Evolutionary conservation across 768 basidiomycete species (phyloP).

Genomic region (Flagelloscypha sp.): DNA sequence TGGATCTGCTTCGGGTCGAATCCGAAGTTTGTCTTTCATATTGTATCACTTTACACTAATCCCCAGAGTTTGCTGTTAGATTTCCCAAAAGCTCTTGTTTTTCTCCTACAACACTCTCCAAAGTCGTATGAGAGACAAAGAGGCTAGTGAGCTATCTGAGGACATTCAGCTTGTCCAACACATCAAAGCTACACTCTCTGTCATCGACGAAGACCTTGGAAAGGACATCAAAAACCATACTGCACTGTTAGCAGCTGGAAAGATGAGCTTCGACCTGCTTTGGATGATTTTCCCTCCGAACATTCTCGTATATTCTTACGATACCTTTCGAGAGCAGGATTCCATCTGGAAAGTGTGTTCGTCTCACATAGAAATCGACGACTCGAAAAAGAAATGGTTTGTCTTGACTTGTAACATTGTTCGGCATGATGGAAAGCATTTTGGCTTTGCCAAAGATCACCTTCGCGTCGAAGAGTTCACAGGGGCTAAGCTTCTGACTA

Average conservation of each 20-base stretch:
- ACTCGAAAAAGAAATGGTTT: too few species aligned
- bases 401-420: conserved; percentile 12
- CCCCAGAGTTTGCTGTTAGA: too few species aligned
- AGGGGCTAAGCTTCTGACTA: conserved; percentile 12
- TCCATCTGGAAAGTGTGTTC: too few species aligned
- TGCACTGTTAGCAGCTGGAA: conserved; percentile 5
- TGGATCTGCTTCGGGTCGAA: conserved; percentile 6
- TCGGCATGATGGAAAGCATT: conserved; percentile 11
- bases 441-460: conserved; percentile 10
- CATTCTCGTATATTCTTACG: conserved; percentile 13
- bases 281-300: conserved; percentile 21
- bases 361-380: too few species aligned
- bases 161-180: conserved; percentile 10
- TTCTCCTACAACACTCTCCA: conserved; percentile 9
- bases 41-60: neutral
- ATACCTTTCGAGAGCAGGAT: conserved; percentile 10
- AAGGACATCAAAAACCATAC: conserved; percentile 10
- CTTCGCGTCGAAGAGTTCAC: conserved; percentile 11
- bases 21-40: neutral
- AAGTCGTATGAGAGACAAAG: conserved; percentile 11
- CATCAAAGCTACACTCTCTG: conserved; percentile 12
- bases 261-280: conserved; percentile 23
- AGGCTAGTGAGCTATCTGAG: conserved; percentile 8
- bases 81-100: conserved; percentile 12
- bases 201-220: conserved; percentile 12